Base-by-base conservation (phyloP, 1,139 yeast species). In the Casaregolazyma lundiana region DNA sequence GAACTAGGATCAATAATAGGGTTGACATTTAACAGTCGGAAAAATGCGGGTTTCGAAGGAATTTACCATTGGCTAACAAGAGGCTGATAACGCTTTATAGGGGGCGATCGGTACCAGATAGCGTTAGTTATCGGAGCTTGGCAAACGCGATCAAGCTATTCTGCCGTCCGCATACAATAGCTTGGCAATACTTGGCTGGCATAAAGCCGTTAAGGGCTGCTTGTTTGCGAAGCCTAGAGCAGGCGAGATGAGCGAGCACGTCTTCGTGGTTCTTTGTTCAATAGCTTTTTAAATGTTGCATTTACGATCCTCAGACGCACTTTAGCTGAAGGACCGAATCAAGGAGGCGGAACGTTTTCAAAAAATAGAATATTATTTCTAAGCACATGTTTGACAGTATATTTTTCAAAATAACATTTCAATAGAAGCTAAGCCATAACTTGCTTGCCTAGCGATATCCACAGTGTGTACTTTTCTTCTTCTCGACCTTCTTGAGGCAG, bases 401-500 rank as follows among this genome's bases (percentile, higher is more conserved):
- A n/a, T n/a, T n/a, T n/a, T n/a, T n/a, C 6, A 26, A 7, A 26
- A 15, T 26, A 26, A 26, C 32, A 36, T 36, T 36, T 24, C 24
- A 36, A 15, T 6, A 11, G n/a, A 9, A 38, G 17, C 21, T 21
- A 40, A 8, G 35, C 37, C 21, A 22, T 37, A 13, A 43, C 24
- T 15, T 29, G 29, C 41, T 45, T 45, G 24, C 37, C 38, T 26
- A 46, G 29, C 44, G 40, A 38, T 18, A 43, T 38, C 49, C 49
- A 46, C 35, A 46, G 22, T 18, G 40, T 43, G 38, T 40, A 46
- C 21, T 26, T 36, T 32, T 46, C 49, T 21, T 38, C 37, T 32
- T 46, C 49, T 13, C 46, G 45, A 21, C 49, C 49, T 6, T 46
- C 49, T 18, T 21, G 7, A 9, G 43, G 43, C 18, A 43, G 36